phyloP scores from a whole-genome alignment of 805 yeast genomes.

The Lipomyces sp. region DNA sequence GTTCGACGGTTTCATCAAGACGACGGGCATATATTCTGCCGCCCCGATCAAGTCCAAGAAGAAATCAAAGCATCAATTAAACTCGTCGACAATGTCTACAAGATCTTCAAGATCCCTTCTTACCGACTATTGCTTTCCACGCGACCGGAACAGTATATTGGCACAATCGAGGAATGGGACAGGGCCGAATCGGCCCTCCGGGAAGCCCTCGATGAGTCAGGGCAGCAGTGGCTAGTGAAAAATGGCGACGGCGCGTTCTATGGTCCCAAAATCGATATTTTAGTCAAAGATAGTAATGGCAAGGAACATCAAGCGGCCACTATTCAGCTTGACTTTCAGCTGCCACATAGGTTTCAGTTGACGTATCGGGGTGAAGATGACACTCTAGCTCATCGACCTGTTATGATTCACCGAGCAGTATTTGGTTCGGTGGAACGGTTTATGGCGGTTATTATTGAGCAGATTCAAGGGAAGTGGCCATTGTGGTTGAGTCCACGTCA shows the following conservation, averaged over 20 bases:
- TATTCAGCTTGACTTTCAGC: slow-evolving; percentile 97
- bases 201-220: slow-evolving; percentile 80
- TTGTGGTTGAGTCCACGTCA: slow-evolving; percentile 96
- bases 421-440: slow-evolving; percentile 94
- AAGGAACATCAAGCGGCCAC: slow-evolving; percentile 99
- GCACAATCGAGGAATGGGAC: slow-evolving; percentile 94
- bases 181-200: slow-evolving; percentile 85
- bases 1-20: slow-evolving; percentile 99
- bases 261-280: slow-evolving; percentile 97
- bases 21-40: slow-evolving; percentile 98
- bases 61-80: slow-evolving; percentile 87
- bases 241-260: slow-evolving; percentile 97
- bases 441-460: slow-evolving; percentile 86
- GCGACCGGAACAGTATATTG: slow-evolving; percentile 95
- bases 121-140: slow-evolving; percentile 97
- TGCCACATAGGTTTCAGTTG: slow-evolving; percentile 90
- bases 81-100: slow-evolving; percentile 82
- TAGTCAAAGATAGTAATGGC: slow-evolving; percentile 89
- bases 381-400: slow-evolving; percentile 63
- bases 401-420: slow-evolving; percentile 95
- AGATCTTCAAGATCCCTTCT: slow-evolving; percentile 83
- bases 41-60: slow-evolving; percentile 82
- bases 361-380: slow-evolving; percentile 72
- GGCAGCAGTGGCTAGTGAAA: slow-evolving; percentile 91
- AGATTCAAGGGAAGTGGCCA: slow-evolving; percentile 93